Evolutionary conservation across 75 land plant species (phyloP), one percentile per base, ranked within the genome.

Genomic region (Sequoiadendron giganteum): DNA sequence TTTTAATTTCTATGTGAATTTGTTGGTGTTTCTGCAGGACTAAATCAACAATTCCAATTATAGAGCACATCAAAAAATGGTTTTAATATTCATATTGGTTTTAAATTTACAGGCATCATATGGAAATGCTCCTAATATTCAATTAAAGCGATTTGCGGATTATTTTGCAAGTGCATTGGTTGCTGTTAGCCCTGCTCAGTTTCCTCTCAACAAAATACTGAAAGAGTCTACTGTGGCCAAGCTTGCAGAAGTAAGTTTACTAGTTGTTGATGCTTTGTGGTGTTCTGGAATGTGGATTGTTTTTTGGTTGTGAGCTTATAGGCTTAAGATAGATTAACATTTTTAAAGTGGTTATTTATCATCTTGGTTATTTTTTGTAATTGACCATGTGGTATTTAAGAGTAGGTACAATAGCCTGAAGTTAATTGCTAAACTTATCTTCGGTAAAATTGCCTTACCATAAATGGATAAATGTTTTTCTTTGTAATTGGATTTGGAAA

Each of bases 81-180:
- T 75, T 75, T 75, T 34, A 75, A 75, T 42, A 47, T 14, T 65
- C n/a, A 5, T 65, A 25, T 48, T 88, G 78, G 11, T 86, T 80
- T 86, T 55, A 25, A 38, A 72, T 48, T 61, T 58, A 75, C 88
- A 97, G 99, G 94, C 36, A 56, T 92, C 95, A n/a, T 96, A 92
- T 87, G 95, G 89, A 75, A 38, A 84, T 8, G 88, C 91, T 34
- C 94, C 93, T 81, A 95, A 97, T 78, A 92, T 98, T 32, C 99
- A 95, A 85, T 86, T 98, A 85, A 93, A 93, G 95, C 90, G 99
- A 70, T 95, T 96, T 88, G 99, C 97, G 2, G 99, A 98, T 90
- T 97, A 95, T 75, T 97, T 97, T 85, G 99, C 92, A 1, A 90
- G 95, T 2, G 93, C 95, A 13, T 98, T 98, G 78, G 75, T 91